These are phyloP conservation scores for Lactarius hengduanensis DNA, from an alignment of 768 basidiomycete genomes.

Conservation along the genomic window DNA sequence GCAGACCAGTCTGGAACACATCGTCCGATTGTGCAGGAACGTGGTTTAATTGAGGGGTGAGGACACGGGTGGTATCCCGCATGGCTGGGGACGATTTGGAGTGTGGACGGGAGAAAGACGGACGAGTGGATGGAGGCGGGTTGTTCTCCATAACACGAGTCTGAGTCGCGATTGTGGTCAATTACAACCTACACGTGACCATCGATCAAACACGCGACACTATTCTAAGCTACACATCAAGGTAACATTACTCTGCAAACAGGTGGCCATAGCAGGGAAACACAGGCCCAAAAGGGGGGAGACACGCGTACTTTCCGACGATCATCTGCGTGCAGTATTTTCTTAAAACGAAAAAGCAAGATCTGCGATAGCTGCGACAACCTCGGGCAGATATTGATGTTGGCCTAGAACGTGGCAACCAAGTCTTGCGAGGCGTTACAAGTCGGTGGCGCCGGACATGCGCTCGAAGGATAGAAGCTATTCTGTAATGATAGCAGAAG, in stretches of 20 bases:
- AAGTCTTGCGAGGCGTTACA: constrained; percentile 63
- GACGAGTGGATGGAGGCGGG: constrained; percentile 15
- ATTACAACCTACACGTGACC: background rate
- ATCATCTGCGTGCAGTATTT: constrained; percentile 79
- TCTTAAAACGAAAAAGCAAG: constrained; percentile 42
- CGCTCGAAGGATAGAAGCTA: constrained; percentile 92
- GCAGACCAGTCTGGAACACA: constrained; percentile 22
- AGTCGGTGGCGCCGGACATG: constrained; percentile 64
- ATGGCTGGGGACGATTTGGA: constrained; percentile 27
- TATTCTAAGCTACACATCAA: no score
- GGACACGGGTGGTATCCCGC: constrained; percentile 14
- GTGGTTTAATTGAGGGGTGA: constrained; percentile 18
- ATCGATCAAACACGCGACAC: background rate
- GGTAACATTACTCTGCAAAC: no score
- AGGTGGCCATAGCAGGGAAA: no score
- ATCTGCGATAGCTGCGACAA: background rate
- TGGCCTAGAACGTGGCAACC: constrained; percentile 81
- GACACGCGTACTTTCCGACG: constrained; percentile 48
- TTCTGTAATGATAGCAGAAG: constrained; percentile 1
- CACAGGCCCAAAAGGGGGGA: no score
- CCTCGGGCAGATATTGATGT: constrained; percentile 13
- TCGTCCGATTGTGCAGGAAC: background rate
- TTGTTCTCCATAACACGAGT: constrained; percentile 23
- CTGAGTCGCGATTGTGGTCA: background rate
- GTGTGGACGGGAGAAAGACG: background rate